Evolutionary conservation across 202 grass and related monocot genomes (phyloP).

Genomic region (Setaria viridis): DNA sequence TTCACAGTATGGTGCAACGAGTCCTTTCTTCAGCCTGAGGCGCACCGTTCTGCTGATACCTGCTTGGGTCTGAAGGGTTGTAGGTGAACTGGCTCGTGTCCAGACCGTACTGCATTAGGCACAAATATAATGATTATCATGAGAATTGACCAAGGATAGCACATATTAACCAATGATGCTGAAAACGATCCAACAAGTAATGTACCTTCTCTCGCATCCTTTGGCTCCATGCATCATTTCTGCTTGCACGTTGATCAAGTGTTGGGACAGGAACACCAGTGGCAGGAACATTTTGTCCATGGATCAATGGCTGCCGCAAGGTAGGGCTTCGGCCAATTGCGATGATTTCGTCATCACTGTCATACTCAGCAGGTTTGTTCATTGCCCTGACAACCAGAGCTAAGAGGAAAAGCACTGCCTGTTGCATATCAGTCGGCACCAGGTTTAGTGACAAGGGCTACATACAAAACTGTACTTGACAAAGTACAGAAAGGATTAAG

Average conservation of each 20-base stretch:
- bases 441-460: neutral
- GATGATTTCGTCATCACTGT: slow-evolving; percentile 92
- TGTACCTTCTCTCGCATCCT: slow-evolving; percentile 95
- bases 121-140: slow-evolving; percentile 23
- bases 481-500: slow-evolving; percentile 5
- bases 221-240: slow-evolving; percentile 92
- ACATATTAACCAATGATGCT: slow-evolving; percentile 14
- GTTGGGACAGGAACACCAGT: slow-evolving; percentile 74
- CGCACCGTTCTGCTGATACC: slow-evolving; percentile 70
- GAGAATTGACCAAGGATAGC: neutral
- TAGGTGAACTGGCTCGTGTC: slow-evolving; percentile 90
- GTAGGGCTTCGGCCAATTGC: slow-evolving; percentile 49
- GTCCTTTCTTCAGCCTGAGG: slow-evolving; percentile 65
- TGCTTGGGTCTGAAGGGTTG: slow-evolving; percentile 77
- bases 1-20: slow-evolving; percentile 72
- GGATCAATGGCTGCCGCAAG: slow-evolving; percentile 71
- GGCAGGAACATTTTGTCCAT: slow-evolving; percentile 63
- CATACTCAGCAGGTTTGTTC: slow-evolving; percentile 87
- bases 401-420: slow-evolving; percentile 86
- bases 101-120: slow-evolving; percentile 75
- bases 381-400: slow-evolving; percentile 84
- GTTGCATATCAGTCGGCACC: slow-evolving; percentile 31
- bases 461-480: slow-evolving; percentile 1
- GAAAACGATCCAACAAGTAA: slow-evolving; percentile 20
- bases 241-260: slow-evolving; percentile 77